Percentiles rank a stretch among this genome's conserved stretches.
These are phyloP conservation scores for Colletotrichum gloeosporioides DNA, from an alignment of 2,329 filamentous ascomycete genomes.

Conservation along the genomic window DNA sequence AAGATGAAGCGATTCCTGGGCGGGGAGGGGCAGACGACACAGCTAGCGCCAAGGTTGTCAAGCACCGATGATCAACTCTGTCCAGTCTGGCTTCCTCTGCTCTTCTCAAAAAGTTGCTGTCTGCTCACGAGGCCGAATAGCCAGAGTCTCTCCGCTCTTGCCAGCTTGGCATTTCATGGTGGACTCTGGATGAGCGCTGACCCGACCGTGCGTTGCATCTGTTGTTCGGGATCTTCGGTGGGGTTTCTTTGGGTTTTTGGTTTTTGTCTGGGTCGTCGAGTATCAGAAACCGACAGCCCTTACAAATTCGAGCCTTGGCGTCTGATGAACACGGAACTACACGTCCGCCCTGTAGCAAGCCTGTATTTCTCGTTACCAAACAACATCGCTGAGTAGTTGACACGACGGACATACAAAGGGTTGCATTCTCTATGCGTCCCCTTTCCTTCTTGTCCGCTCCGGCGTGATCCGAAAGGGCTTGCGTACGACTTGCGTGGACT, in stretches of 20 bases:
- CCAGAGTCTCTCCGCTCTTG: not conserved
- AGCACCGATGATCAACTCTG: not conserved
- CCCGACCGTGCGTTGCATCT: slow-evolving; percentile 12
- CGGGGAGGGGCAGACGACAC: not conserved
- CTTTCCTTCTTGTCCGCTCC: not conserved
- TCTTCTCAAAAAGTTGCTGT: not conserved
- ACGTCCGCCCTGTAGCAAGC: not conserved
- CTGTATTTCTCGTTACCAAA: not conserved
- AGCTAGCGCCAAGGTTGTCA: not conserved
- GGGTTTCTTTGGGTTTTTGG: not conserved
- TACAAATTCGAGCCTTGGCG: slow-evolving; percentile 16
- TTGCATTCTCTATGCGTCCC: not conserved
- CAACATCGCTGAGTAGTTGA: not conserved
- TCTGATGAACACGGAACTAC: not conserved
- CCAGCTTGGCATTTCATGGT: not conserved
- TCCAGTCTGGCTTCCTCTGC: not conserved
- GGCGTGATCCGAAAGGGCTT: not conserved
- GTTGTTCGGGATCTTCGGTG: not conserved
- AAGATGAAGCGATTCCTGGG: not conserved
- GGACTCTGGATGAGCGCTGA: not conserved
- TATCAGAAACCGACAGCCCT: not conserved
- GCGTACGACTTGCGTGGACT: not conserved
- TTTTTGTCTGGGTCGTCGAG: not conserved
- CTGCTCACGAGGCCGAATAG: not conserved
- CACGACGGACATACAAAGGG: not conserved